Base-by-base conservation (phyloP, 2,329 filamentous ascomycete genomes). In the Pseudopithomyces maydicus region DNA sequence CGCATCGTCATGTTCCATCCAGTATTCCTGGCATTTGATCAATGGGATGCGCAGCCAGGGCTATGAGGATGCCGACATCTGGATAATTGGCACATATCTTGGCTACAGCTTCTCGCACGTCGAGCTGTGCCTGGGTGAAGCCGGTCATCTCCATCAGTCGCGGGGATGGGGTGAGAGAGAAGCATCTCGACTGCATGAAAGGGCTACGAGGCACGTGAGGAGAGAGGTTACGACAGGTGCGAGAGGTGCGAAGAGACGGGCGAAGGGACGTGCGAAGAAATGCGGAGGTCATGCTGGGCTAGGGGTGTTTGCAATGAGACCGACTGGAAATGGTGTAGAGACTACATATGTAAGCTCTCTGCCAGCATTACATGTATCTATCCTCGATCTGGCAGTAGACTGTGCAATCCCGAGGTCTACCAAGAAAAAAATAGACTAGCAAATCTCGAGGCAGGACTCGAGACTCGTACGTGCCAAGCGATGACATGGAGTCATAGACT, bases 81-180 rank as follows among this genome's bases (percentile, higher is more conserved):
- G 89, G 85, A 62, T 91, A 94, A 15, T 85, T 81, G 2, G 85
- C 79, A 72, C 90, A 93, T 23, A 93, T 81, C 38, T 89, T 86
- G 3, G 80, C 76, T 19, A 93, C 82, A 0, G 89, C 87, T 57
- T 92, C 88, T 35, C 89, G 84, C 3, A 94, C 90, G 51, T 84
- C 86, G 44, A 92, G 69, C 67, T 94, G 90, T 47, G 87, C 88
- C 43, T 90, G 86, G 0, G 86, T 88, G 76, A 94, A 92, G 23
- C 88, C 86, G 1, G 84, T 85, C 35, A 84, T 86, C 62, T 91
- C 88, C 90, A 93, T 92, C 51, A 92, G 77, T 10, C 63, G 59
- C 17, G 55, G 63, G 32, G 64, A 54, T 35, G 60, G 6, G 32
- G 64, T 58, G 57, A 47, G 46, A 36, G 75, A 76, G 57, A 78